phyloP scores from a whole-genome alignment of 106 monocot species.

The Platanthera guangdongensis region DNA sequence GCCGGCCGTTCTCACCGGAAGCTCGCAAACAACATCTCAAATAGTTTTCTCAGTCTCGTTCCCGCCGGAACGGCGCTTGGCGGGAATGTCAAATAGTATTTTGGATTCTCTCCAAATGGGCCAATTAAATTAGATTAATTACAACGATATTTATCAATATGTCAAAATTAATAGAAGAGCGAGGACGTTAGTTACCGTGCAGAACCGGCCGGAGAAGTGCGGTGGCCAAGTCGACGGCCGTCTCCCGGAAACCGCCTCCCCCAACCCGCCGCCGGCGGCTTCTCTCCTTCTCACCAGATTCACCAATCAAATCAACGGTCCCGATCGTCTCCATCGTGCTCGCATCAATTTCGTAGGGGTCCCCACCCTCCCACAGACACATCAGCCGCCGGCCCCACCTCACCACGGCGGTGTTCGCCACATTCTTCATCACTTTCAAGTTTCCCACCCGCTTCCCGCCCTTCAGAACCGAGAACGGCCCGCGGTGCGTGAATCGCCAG shows the following conservation, averaged over 20 bases:
- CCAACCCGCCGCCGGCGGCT: background rate
- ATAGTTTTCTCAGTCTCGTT: no score
- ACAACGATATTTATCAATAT: no score
- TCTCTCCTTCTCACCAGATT: background rate
- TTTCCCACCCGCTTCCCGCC: conserved; percentile 62
- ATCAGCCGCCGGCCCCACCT: conserved; percentile 57
- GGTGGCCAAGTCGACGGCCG: conserved; percentile 52
- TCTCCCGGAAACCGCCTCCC: background rate
- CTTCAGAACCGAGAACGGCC: conserved; percentile 76
- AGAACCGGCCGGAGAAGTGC: conserved; percentile 49
- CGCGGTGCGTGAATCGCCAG: conserved; percentile 80
- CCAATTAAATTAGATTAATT: no score
- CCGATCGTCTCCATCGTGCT: conserved; percentile 52
- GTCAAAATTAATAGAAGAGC: background rate
- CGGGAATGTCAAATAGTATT: no score
- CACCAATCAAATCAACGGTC: conserved; percentile 26
- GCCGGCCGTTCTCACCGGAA: no score
- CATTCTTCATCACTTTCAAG: conserved; percentile 96
- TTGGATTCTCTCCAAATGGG: no score
- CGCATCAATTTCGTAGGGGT: conserved; percentile 67
- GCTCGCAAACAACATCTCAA: no score
- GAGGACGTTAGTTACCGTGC: conserved; percentile 21
- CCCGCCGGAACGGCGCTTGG: no score
- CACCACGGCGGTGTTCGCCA: conserved; percentile 77
- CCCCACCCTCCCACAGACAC: conserved; percentile 89